A percentile compares a stretch with the other conserved stretches of the same genome.
Evolutionary conservation across 805 yeast genomes (phyloP).

Genomic region (Schwanniomyces polymorphus): DNA sequence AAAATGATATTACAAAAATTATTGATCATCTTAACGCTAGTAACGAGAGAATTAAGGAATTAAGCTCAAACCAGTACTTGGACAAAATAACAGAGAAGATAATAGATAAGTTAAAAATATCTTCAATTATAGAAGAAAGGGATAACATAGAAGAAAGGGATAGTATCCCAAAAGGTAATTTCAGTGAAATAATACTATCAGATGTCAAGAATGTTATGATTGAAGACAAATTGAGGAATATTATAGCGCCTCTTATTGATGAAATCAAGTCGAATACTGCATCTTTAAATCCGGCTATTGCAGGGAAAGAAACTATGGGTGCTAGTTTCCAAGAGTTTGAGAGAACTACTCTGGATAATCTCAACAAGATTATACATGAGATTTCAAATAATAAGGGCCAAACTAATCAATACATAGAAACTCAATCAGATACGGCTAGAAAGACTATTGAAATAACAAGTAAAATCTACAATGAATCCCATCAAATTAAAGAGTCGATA

Average conservation of each 20-base stretch:
- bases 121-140: not conserved
- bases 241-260: not conserved
- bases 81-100: not conserved
- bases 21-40: constrained; percentile 15
- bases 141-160: not conserved
- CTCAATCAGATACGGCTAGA: not conserved
- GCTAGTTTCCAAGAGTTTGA: not conserved
- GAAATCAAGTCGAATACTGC: not conserved
- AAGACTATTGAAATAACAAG: not conserved
- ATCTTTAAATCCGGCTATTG: not conserved
- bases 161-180: not conserved
- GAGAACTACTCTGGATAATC: not conserved
- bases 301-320: not conserved
- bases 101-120: not conserved
- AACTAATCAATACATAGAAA: not conserved
- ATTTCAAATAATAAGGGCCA: not conserved
- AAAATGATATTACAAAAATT: constrained; percentile 24
- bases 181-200: not conserved
- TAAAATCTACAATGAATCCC: not conserved
- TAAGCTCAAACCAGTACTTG: not conserved
- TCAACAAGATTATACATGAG: not conserved
- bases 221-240: not conserved
- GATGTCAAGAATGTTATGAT: not conserved
- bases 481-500: not conserved
- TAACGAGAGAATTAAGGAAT: constrained; percentile 1